Evolutionary conservation across 495 filamentous ascomycete genomes (phyloP).

Genomic region (Bryoglossum gracile): DNA sequence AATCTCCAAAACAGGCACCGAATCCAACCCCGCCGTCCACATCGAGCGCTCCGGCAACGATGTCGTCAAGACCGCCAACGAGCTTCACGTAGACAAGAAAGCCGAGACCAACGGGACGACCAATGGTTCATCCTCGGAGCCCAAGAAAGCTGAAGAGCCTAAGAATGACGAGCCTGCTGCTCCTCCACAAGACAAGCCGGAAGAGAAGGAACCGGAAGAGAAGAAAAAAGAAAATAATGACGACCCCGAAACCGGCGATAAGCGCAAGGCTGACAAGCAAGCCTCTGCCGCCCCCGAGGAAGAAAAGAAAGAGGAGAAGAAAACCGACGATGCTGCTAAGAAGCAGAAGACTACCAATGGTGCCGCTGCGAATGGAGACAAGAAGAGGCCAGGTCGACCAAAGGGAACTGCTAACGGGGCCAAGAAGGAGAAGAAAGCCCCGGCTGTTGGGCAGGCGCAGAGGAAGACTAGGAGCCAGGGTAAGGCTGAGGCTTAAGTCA

Average conservation of each 20-base stretch:
- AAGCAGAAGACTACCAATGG: conserved; percentile 21
- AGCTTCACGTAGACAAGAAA: conserved; percentile 42
- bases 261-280: conserved; percentile 21
- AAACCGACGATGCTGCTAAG: conserved; percentile 14
- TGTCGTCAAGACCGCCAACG: conserved; percentile 52
- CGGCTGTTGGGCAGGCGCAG: conserved; percentile 15
- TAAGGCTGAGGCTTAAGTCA: not conserved
- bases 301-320: conserved; percentile 4
- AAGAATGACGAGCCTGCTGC: conserved; percentile 20
- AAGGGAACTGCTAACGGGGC: conserved; percentile 1
- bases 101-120: not conserved
- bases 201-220: conserved; percentile 26
- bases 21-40: conserved; percentile 51
- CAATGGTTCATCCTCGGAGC: conserved; percentile 19
- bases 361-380: conserved; percentile 12
- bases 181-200: conserved; percentile 27
- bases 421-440: conserved; percentile 24
- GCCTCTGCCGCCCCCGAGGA: not conserved
- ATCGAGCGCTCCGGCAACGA: conserved; percentile 52
- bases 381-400: conserved; percentile 18
- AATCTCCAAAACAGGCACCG: conserved; percentile 49
- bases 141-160: conserved; percentile 27
- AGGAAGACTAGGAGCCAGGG: conserved; percentile 25
- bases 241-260: conserved; percentile 15
- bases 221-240: conserved; percentile 13